Conservation (phyloP, 352 stramenopile genomes). For the Globisporangium splendens region DNA sequence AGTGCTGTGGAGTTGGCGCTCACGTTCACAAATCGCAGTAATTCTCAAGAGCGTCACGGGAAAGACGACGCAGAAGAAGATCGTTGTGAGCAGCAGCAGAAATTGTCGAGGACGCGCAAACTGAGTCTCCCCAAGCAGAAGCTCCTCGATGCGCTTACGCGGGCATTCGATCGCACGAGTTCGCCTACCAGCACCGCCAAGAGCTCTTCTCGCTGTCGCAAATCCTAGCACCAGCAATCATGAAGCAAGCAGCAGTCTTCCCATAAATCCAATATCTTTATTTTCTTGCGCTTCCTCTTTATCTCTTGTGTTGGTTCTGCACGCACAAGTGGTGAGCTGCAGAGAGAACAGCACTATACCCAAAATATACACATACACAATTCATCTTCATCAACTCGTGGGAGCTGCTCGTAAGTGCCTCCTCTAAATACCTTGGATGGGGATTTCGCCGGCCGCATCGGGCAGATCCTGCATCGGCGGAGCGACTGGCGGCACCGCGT, state of each 20-base stretch:
- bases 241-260: too few species aligned
- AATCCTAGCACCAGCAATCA: neutral
- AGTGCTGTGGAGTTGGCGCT: constrained; percentile 49
- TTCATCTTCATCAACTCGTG: neutral
- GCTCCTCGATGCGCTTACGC: constrained; percentile 55
- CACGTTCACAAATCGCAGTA: constrained; percentile 10
- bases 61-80: constrained; percentile 12
- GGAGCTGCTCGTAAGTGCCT: neutral
- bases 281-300: too few species aligned
- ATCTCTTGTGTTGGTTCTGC: too few species aligned
- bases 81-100: constrained; percentile 8
- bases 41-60: too few species aligned
- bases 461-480: constrained; percentile 37
- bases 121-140: constrained; percentile 67
- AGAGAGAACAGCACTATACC: too few species aligned
- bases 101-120: constrained; percentile 3
- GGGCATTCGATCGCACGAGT: neutral
- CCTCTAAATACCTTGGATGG: constrained; percentile 72
- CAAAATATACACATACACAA: too few species aligned
- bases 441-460: constrained; percentile 42
- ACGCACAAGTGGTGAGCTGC: too few species aligned
- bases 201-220: too few species aligned
- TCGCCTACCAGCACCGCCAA: too few species aligned
- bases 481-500: constrained; percentile 13
- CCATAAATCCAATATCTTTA: too few species aligned